Evolutionary conservation across 1,284 basidiomycete species (phyloP), one percentile per base, ranked within the genome.

Genomic region (Ceratobasidium theobromae): DNA sequence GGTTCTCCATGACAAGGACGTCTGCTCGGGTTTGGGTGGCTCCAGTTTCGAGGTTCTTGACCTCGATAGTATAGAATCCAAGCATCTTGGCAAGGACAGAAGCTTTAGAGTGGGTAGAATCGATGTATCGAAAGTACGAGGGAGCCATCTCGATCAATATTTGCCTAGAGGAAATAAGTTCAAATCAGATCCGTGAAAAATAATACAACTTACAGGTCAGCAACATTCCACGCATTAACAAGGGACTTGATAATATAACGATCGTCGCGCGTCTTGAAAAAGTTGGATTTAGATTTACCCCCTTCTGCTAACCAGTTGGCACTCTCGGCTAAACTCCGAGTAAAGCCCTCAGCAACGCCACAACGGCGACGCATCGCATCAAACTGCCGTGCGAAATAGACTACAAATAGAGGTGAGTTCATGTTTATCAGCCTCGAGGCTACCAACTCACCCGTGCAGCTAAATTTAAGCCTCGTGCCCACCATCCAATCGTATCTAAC

Each of bases 151-250:
- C 89, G 53, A 89, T 80, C 28, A 92, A 75, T 0, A 89, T 87
- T 79, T 91, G 88, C 28, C 88, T 89, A 70, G 3, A 21, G 53
- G 4, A 5, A 40, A 21, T 40, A 9, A 43, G 21, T 30, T 8
- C 9, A 45, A 18, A 28, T 65, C 48, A 65, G 54, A 32, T 6
- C 11, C 14, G 28, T 18, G 9, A 6, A 45, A 11, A 3, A 30
- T n/a, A 57, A 49, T 21, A 41, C 58, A 52, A 82, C 87, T 78
- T 72, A 90, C 89, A 88, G 75, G 75, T 92, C 89, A 6, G 86
- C 87, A 38, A 90, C 88, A 73, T 89, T 90, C 89, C 89, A 91
- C 11, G 88, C 88, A 75, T 88, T 86, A 4, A 91, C 86, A 64
- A 91, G 76, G 12, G 89, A 89, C 80, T 92, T 91, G 77, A 91